Evolutionary conservation across 306 rosid genomes (phyloP), one percentile per base, ranked within the genome.

Genomic region (Gleditsia sinensis): DNA sequence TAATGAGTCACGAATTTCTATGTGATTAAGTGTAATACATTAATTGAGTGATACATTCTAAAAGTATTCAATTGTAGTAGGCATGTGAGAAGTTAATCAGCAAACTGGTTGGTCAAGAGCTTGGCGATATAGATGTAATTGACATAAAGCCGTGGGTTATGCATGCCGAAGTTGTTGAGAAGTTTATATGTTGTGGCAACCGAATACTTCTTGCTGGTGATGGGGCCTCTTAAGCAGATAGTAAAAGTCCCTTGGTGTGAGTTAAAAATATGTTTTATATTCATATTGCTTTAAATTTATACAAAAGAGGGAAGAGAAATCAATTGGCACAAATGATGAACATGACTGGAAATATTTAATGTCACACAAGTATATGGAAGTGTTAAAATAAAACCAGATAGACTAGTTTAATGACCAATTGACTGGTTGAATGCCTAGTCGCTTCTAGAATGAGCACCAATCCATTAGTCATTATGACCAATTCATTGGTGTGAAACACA

Each of bases 111-210:
- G 97, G 99, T 75, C 85, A n/a, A 79, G 86, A 88, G 81, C 91
- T 92, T 50, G 82, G 80, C 50, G 96, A 92, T 76, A 42, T 92
- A 62, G 75, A 86, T 73, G 93, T 94, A 64, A 74, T 86, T 59
- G 99, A 90, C 81, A 82, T 92, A 80, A 94, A 90, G 76, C 93
- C 96, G 36, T 94, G 99, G 99, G 55, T 88, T 76, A 94, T 94
- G 99, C 97, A 90, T 83, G 99, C 99, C 54, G 99, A 94, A 86
- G 97, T 94, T 72, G 95, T 95, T 0, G 96, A 91, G 84, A 88
- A 89, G 85, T 88, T 90, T 84, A 67, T 77, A 63, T 78, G 84
- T 76, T 58, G 83, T 81, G 83, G 73, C 53, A 87, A 83, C 80
- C 86, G 81, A 23, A 71, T 94, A 76, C 77, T 90, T 69, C 96